These are phyloP conservation scores for Pugionium dolabratum DNA, from an alignment of 345 rosid genomes.

Conservation along the genomic window DNA sequence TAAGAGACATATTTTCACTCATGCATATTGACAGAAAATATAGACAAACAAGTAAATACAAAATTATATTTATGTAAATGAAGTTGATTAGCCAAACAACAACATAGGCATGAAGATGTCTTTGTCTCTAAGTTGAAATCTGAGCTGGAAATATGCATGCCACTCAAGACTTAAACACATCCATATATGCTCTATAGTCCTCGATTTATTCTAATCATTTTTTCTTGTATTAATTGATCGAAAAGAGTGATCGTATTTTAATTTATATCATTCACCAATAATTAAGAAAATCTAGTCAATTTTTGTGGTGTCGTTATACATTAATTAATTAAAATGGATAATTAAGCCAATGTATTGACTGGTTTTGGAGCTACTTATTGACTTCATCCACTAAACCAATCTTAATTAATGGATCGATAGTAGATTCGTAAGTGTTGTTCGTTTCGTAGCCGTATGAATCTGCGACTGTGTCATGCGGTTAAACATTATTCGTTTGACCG, in stretches of 20 bases:
- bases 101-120: conserved; percentile 31
- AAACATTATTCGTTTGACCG: no score
- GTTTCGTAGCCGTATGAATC: no score
- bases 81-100: conserved; percentile 17
- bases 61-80: not conserved
- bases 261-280: no score
- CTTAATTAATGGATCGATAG: no score
- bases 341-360: conserved; percentile 13
- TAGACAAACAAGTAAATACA: conserved; percentile 29
- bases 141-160: conserved; percentile 44
- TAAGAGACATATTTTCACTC: conserved; percentile 2
- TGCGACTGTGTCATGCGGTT: no score
- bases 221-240: not conserved
- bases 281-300: no score
- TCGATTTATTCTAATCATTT: not conserved
- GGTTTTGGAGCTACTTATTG: conserved; percentile 25
- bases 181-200: conserved; percentile 9
- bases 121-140: conserved; percentile 36
- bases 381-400: conserved; percentile 19
- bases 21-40: conserved; percentile 10
- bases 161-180: conserved; percentile 23
- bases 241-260: conserved; percentile 2
- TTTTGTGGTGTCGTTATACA: no score
- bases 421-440: no score
- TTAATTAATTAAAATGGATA: not conserved